Evolutionary conservation across 768 basidiomycete species (phyloP).

Genomic region (Mrakia frigida): DNA sequence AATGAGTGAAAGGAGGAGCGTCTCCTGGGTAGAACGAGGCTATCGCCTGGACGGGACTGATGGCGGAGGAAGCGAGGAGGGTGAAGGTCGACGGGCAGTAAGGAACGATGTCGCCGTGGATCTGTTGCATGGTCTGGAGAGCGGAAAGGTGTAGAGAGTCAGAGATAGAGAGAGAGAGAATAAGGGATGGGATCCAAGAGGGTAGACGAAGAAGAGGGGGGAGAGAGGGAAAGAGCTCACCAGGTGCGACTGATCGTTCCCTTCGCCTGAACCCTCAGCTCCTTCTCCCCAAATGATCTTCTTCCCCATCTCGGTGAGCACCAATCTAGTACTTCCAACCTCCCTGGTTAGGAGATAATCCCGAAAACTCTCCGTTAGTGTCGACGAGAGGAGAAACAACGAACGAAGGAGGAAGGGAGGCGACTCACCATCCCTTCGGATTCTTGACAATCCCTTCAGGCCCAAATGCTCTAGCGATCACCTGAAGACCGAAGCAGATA

Average conservation of each 20-base stretch:
- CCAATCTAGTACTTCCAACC: conserved; percentile 36
- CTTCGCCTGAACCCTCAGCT: conserved; percentile 1
- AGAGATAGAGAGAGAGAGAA: background rate
- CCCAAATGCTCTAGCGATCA: conserved; percentile 38
- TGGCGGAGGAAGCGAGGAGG: conserved; percentile 36
- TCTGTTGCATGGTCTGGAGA: conserved; percentile 38
- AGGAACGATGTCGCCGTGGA: conserved; percentile 38
- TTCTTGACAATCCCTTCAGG: conserved; percentile 35
- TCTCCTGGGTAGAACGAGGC: conserved; percentile 35
- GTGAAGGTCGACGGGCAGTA: conserved; percentile 34
- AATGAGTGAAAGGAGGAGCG: conserved; percentile 37
- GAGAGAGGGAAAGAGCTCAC: background rate
- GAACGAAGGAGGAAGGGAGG: background rate
- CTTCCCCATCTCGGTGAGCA: conserved; percentile 37
- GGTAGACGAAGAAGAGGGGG: too few species aligned
- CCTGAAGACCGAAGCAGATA: conserved; percentile 39
- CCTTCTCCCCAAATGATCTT: conserved; percentile 36
- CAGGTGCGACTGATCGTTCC: background rate
- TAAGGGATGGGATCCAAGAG: background rate
- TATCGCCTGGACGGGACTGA: conserved; percentile 38
- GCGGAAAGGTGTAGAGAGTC: background rate
- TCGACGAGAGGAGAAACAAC: background rate
- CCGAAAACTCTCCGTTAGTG: background rate
- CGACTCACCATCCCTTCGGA: conserved; percentile 37
- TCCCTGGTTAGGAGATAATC: conserved; percentile 32